Evolutionary conservation across 768 basidiomycete species (phyloP).

Genomic region (Clathrus columnatus): DNA sequence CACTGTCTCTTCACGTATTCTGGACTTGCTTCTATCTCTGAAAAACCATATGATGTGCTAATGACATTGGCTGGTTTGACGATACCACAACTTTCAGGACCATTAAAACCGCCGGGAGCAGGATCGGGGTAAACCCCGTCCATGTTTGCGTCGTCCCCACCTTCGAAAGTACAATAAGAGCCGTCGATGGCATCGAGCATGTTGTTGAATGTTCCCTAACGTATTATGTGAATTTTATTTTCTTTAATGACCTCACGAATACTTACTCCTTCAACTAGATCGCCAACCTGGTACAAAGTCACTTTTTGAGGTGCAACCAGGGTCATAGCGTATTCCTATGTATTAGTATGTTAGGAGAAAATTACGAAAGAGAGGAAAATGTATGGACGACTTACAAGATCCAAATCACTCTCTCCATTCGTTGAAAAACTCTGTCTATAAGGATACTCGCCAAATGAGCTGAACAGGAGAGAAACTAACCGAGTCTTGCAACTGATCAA

Average conservation of each 20-base stretch:
- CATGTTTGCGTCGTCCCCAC: conserved; percentile 8
- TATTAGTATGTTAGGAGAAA: background rate
- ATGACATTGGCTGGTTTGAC: conserved; percentile 30
- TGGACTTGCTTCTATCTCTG: conserved; percentile 29
- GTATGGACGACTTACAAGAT: conserved; percentile 28
- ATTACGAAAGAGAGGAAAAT: background rate
- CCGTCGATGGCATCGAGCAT: conserved; percentile 28
- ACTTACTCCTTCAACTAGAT: conserved; percentile 18
- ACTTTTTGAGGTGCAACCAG: conserved; percentile 23
- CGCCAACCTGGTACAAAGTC: conserved; percentile 26
- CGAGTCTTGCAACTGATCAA: conserved; percentile 30
- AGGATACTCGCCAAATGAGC: conserved; percentile 16
- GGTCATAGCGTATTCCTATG: conserved; percentile 21
- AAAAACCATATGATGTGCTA: conserved; percentile 31
- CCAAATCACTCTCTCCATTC: conserved; percentile 64
- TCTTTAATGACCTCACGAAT: conserved; percentile 35
- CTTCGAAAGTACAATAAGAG: conserved; percentile 28
- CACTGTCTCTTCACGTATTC: conserved; percentile 6
- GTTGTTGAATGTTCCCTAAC: conserved; percentile 18
- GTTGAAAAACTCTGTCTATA: conserved; percentile 33
- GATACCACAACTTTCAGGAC: conserved; percentile 14
- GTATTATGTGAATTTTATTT: conserved; percentile 33
- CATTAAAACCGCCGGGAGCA: conserved; percentile 6
- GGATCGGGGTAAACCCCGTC: conserved; percentile 14
- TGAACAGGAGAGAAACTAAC: background rate